Percentiles rank a stretch among this genome's conserved stretches.
Conservation (phyloP, 2,329 filamentous ascomycete species). For the Orbilia oligospora region DNA sequence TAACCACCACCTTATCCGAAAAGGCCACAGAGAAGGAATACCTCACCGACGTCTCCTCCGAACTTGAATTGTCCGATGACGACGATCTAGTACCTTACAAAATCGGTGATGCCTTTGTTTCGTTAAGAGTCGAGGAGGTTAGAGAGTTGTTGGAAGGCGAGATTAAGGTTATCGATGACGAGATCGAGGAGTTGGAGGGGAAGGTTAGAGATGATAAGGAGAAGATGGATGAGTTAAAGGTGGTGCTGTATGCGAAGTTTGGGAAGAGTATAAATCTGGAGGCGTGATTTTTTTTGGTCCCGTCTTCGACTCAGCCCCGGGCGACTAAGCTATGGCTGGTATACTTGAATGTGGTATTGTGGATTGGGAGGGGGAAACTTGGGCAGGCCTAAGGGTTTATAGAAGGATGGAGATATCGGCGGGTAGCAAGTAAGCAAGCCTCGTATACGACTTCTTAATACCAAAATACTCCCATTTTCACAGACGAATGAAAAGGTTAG, state of each 20-base stretch:
- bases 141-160: constrained; percentile 84
- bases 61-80: constrained; percentile 94
- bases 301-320: too few relatives aligned
- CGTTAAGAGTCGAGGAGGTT: constrained; percentile 84
- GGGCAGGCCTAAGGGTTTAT: constrained; percentile 21
- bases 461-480: neutral
- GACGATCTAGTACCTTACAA: constrained; percentile 97
- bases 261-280: constrained; percentile 89
- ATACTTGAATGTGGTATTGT: too few relatives aligned
- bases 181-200: constrained; percentile 82
- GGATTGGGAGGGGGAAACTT: neutral
- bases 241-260: constrained; percentile 92
- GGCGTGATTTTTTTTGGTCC: too few relatives aligned
- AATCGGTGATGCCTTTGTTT: constrained; percentile 95
- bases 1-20: constrained; percentile 30
- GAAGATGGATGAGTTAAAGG: constrained; percentile 91
- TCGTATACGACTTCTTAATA: neutral
- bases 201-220: constrained; percentile 81
- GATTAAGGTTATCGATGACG: constrained; percentile 80
- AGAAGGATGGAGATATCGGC: neutral
- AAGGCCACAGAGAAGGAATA: constrained; percentile 95
- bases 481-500: neutral
- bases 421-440: neutral
- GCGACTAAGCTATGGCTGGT: too few relatives aligned
- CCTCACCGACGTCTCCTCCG: constrained; percentile 89